Evolutionary conservation across 208 protist genomes (phyloP), one percentile per base, ranked within the genome.

Genomic region (Perkinsela sp.): DNA sequence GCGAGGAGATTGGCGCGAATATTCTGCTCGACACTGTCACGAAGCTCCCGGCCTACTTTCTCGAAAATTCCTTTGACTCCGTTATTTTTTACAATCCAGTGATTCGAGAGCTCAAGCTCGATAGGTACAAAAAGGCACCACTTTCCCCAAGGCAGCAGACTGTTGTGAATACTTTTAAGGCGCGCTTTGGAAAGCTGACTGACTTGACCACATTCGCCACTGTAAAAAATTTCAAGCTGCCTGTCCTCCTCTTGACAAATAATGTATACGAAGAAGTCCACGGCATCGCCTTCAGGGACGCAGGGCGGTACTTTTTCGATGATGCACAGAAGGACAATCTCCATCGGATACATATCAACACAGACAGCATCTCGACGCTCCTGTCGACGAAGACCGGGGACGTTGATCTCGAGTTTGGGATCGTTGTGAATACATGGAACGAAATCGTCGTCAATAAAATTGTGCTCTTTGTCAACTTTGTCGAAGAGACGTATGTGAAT

Each of bases 201-300:
- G 40, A 57, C 40, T n/a, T 6, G 6, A 22, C 6, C 22, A 57
- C 22, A 22, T n/a, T 57, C 6, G 6, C 40, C 22, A 57, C 40
- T 22, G 13, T 57, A 6, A 57, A 57, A 57, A 57, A 57, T 6
- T 22, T 57, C 40, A 57, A 57, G 22, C 40, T 57, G 6, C 40
- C 40, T 57, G 40, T 57, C 13, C 40, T 57, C 13, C 40, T 57
- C 6, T 22, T 57, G 40, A 57, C 40, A 22, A 57, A 57, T 57
- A 57, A 57, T 57, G 22, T 57, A n/a, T 57, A 57, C 40, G 40
- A 57, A 57, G 40, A 57, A 57, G 22, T 57, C 40, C 40, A 57
- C 22, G 40, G 40, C 6, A 57, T 57, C 22, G 6, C 40, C 13
- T 57, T 57, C 40, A 6, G 40, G 22, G 22, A 6, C 13, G 40